Evolutionary conservation across 192 early-diverging fungal species (phyloP).

Genomic region (Spinellus fusiger): DNA sequence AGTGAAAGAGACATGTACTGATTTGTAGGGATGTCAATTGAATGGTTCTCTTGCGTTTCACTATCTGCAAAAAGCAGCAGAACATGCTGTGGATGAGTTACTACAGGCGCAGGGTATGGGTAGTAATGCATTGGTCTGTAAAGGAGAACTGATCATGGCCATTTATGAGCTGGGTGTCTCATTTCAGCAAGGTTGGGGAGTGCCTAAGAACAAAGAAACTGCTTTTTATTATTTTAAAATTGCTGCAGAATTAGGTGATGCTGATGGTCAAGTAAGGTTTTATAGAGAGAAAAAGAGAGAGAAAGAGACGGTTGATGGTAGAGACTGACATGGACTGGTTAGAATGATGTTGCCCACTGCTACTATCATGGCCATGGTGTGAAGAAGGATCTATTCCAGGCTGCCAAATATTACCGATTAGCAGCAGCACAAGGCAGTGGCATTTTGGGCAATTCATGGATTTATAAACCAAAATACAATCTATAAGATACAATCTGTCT

Average conservation of each 20-base stretch:
- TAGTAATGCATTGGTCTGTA: constrained; percentile 48
- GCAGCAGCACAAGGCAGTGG: constrained; percentile 64
- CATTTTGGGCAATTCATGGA: constrained; percentile 77
- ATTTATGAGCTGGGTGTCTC: constrained; percentile 75
- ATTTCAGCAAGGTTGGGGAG: constrained; percentile 78
- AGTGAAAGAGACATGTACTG: too few relatives aligned
- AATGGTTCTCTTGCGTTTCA: constrained; percentile 64
- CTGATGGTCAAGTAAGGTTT: background rate
- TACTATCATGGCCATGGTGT: constrained; percentile 68
- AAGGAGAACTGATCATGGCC: constrained; percentile 70
- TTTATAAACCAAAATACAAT: constrained; percentile 75
- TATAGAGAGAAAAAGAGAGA: constrained; percentile 19
- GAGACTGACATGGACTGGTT: constrained; percentile 23
- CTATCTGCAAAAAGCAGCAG: constrained; percentile 67
- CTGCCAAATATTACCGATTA: constrained; percentile 72
- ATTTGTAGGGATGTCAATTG: constrained; percentile 53
- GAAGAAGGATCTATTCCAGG: constrained; percentile 61
- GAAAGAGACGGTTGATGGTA: constrained; percentile 65
- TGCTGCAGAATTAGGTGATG: constrained; percentile 53
- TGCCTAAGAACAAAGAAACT: constrained; percentile 59
- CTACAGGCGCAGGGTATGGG: constrained; percentile 27
- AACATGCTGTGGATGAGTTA: constrained; percentile 58
- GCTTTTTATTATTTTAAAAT: constrained; percentile 79
- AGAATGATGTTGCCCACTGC: constrained; percentile 56
- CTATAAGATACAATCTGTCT: background rate